Conservation (phyloP, 345 rosid genomes). For the Aethionema arabicum region DNA sequence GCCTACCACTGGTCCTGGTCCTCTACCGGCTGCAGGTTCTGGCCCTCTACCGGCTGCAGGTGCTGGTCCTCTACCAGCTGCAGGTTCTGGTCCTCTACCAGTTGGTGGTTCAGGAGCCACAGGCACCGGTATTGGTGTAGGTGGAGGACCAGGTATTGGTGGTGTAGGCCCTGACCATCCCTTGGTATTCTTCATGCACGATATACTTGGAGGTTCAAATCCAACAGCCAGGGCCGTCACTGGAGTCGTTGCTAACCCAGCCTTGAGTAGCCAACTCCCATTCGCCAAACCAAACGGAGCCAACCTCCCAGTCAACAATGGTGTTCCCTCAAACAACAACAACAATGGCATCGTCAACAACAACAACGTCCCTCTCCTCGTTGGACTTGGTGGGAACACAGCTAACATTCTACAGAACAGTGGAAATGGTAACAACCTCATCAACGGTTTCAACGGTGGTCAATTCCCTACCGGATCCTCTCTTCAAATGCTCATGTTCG, state of each 20-base stretch:
- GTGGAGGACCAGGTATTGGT: conserved; percentile 15
- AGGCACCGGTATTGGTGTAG: neutral
- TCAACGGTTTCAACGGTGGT: conserved; percentile 49
- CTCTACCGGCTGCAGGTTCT: conserved; percentile 17
- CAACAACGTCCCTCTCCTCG: conserved; percentile 80
- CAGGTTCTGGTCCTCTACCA: conserved; percentile 10
- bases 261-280: conserved; percentile 68
- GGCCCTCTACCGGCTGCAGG: conserved; percentile 23
- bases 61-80: neutral
- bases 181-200: conserved; percentile 73
- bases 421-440: conserved; percentile 49
- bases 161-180: conserved; percentile 34
- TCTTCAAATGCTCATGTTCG: conserved; percentile 71
- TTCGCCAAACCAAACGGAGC: conserved; percentile 88
- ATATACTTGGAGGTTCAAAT: conserved; percentile 73
- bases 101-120: too few species aligned
- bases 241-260: conserved; percentile 65
- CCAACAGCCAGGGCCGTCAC: conserved; percentile 76
- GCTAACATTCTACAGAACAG: conserved; percentile 50
- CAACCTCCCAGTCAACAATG: conserved; percentile 63
- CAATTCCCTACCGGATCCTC: conserved; percentile 54
- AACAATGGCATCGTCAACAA: conserved; percentile 68
- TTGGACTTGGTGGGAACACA: conserved; percentile 69
- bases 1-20: conserved; percentile 22
- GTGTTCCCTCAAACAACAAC: conserved; percentile 58